Base-by-base conservation (phyloP, 1,139 yeast genomes). In the Blastobotrys ciferrii region DNA sequence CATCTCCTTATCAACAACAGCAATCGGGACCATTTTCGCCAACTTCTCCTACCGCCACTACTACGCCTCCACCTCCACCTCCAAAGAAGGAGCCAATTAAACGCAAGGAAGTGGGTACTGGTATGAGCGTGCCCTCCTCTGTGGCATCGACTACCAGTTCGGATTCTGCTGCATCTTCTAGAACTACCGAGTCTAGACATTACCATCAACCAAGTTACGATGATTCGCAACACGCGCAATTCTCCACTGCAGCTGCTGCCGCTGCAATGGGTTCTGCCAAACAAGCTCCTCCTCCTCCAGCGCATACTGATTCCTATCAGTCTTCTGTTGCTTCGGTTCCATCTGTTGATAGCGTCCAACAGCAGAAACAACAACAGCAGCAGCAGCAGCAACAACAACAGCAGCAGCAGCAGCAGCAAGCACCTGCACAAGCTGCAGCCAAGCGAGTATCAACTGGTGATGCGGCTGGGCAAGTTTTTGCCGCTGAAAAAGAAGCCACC, bases 21-120 rank as follows among this genome's bases (percentile, higher is more conserved):
- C n/a, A n/a, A n/a, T 43, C 42, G 37, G 30, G 25, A n/a, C 51
- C 48, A 15, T 41, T 23, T 35, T 41, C 37, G 2, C 51, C 44
- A 12, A 14, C 18, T 18, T 32, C 38, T 7, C 52, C 55, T n/a
- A 33, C 19, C 6, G 23, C 28, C 13, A 14, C 23, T 38, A 44
- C 32, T 9, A 20, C 47, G 37, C 57, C 56, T 1, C 54, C 56
- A 2, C 57, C 60, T 11, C 54, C 56, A 4, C 61, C 59, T 1
- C 60, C 61, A 2, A 53, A 51, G 42, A 61, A 57, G 46, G 66
- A 60, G 44, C 69, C 68, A 4, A 59, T 58, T 48, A 59, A 54
- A 32, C 60, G 70, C 11, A 62, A 63, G 49, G 65, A 63, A 49
- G 70, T 65, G 1, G 68, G 65, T 4, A 52, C 63, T 13, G 58